phyloP scores from a whole-genome alignment of 75 land plant species.

The Picea sitchensis region DNA sequence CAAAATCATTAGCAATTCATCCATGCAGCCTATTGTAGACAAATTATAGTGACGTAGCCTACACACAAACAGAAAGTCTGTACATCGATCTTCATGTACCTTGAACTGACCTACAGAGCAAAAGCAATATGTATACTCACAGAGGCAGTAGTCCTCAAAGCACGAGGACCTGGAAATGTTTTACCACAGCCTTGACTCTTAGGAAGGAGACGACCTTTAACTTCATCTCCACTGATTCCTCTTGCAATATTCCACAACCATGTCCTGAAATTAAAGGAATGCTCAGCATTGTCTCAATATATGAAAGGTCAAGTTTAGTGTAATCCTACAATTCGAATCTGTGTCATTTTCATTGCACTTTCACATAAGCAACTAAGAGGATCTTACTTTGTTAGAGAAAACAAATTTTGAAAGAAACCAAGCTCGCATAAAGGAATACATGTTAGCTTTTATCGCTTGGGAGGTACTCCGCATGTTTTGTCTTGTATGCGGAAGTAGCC shows the following conservation, averaged over 20 bases:
- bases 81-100: not conserved
- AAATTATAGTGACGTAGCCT: not conserved
- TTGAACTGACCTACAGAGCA: not conserved
- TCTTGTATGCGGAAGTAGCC: too few species aligned
- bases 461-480: too few species aligned
- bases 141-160: slow-evolving; percentile 58
- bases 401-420: too few species aligned
- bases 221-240: slow-evolving; percentile 94
- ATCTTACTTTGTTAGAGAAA: too few species aligned
- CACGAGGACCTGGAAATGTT: slow-evolving; percentile 88
- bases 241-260: slow-evolving; percentile 97
- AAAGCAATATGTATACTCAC: slow-evolving; percentile 42
- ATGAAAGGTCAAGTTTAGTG: too few species aligned
- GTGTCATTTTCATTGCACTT: too few species aligned
- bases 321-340: too few species aligned
- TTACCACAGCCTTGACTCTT: slow-evolving; percentile 98
- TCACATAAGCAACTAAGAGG: too few species aligned
- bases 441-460: too few species aligned
- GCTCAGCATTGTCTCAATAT: not conserved
- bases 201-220: slow-evolving; percentile 80
- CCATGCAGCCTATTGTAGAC: slow-evolving; percentile 1
- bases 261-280: slow-evolving; percentile 42
- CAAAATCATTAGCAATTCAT: not conserved
- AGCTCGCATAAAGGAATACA: too few species aligned
- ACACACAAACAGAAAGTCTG: not conserved